Evolutionary conservation across 441 rosid species (phyloP).

Genomic region (Gossypium schwendimanii): DNA sequence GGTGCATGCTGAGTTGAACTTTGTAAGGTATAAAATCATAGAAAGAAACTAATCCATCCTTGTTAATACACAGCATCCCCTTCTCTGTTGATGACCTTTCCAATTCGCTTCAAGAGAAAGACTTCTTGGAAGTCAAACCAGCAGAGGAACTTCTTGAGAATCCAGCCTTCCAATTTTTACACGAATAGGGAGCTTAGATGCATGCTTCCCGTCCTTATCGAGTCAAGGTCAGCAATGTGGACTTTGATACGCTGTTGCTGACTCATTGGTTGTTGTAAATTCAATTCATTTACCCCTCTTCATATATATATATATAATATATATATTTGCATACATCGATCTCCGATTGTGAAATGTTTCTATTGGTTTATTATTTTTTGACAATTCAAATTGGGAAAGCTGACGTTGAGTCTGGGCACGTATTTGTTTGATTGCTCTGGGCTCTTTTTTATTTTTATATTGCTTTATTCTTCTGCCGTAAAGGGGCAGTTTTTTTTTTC

Average conservation of each 20-base stretch:
- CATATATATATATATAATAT: conserved; percentile 4
- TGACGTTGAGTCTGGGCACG: conserved; percentile 21
- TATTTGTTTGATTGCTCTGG: conserved; percentile 23
- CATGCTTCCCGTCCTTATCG: conserved; percentile 4
- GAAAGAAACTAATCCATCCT: conserved; percentile 11
- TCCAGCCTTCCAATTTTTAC: conserved; percentile 85
- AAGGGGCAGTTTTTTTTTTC: conserved; percentile 24
- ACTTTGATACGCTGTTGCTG: conserved; percentile 9
- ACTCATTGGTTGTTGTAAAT: conserved; percentile 31
- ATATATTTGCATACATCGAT: conserved; percentile 1
- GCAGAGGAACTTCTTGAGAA: conserved; percentile 82
- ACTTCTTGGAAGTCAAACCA: conserved; percentile 73
- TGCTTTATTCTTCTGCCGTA: conserved; percentile 20
- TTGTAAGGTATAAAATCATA: background rate
- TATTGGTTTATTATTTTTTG: conserved; percentile 32
- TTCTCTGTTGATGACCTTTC: conserved; percentile 91
- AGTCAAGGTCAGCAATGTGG: conserved; percentile 22
- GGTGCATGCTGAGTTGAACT: background rate
- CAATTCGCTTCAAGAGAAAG: conserved; percentile 72
- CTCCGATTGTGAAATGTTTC: conserved; percentile 29
- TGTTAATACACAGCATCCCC: conserved; percentile 74
- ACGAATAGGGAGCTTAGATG: conserved; percentile 26
- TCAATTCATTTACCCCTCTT: conserved; percentile 14
- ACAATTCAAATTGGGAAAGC: conserved; percentile 31
- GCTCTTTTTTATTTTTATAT: conserved; percentile 7